Percentiles rank a stretch among this genome's conserved stretches.
Conservation (phyloP, 768 basidiomycete species). For the Kwoniella heveanensis region DNA sequence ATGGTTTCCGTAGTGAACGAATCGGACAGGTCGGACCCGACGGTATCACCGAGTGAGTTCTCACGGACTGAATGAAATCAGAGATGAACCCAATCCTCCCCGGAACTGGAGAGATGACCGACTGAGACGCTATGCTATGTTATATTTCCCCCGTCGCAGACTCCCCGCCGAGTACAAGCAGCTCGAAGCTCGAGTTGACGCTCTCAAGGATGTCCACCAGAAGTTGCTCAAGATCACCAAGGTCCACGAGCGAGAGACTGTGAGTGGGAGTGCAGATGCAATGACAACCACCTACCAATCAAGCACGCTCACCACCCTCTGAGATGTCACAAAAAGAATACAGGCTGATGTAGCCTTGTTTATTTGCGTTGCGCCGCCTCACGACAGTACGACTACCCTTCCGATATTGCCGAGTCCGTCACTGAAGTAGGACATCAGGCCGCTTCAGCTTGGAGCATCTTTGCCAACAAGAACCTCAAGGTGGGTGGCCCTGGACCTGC, state of each 20-base stretch:
- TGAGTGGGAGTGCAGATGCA: slow-evolving; percentile 24
- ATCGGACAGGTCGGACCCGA: slow-evolving; percentile 85
- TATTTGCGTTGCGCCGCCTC: slow-evolving; percentile 60
- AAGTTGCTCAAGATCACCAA: slow-evolving; percentile 78
- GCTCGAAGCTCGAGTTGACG: slow-evolving; percentile 91
- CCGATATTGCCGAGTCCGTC: slow-evolving; percentile 63
- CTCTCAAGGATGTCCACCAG: slow-evolving; percentile 75
- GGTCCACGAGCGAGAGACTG: slow-evolving; percentile 80
- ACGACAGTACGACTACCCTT: slow-evolving; percentile 62
- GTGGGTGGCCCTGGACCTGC: slow-evolving; percentile 24
- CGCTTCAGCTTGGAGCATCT: slow-evolving; percentile 49
- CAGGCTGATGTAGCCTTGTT: too few relatives aligned
- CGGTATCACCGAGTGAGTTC: slow-evolving; percentile 83
- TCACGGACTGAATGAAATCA: too few relatives aligned
- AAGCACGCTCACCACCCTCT: too few relatives aligned
- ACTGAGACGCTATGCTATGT: neutral
- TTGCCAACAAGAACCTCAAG: slow-evolving; percentile 57
- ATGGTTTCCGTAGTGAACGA: slow-evolving; percentile 61
- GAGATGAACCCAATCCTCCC: too few relatives aligned
- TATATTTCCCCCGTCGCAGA: slow-evolving; percentile 20
- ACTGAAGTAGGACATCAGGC: slow-evolving; percentile 48
- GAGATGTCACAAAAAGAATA: too few relatives aligned
- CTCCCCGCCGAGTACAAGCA: slow-evolving; percentile 82
- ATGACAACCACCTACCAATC: neutral
- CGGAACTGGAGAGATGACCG: neutral